A percentile compares a stretch with the other conserved stretches of the same genome.
phyloP scores from a whole-genome alignment of 768 basidiomycete species.

The Mycena filopes region DNA sequence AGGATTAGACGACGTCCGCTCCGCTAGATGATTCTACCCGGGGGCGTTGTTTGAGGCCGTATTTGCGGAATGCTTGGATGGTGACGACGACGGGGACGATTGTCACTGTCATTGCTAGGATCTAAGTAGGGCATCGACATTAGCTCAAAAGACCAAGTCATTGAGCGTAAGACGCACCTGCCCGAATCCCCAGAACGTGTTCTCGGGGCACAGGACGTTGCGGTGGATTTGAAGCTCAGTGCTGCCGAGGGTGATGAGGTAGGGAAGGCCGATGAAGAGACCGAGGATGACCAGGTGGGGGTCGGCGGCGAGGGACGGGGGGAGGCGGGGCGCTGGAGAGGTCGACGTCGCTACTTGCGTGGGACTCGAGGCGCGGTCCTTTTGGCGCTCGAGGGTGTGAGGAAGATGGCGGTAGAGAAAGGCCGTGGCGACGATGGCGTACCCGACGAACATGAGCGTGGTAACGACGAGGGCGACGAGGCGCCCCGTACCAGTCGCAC shows the following conservation, averaged over 20 bases:
- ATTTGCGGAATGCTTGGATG: conserved; percentile 23
- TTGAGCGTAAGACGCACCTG: too few species aligned
- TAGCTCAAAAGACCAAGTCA: too few species aligned
- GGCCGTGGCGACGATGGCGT: conserved; percentile 12
- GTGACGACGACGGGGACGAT: conserved; percentile 29
- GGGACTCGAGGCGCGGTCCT: background rate
- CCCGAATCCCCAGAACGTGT: conserved; percentile 40
- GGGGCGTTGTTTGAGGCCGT: conserved; percentile 26
- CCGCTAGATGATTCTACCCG: background rate
- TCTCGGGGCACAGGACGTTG: conserved; percentile 28
- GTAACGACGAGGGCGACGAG: conserved; percentile 23
- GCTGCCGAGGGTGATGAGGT: conserved; percentile 16
- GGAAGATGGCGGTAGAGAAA: conserved; percentile 14
- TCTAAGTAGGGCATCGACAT: too few species aligned
- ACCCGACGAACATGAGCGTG: conserved; percentile 11
- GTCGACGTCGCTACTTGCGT: background rate
- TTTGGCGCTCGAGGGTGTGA: background rate
- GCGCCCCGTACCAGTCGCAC: conserved; percentile 17
- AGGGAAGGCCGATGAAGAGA: conserved; percentile 18
- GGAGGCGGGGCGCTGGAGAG: background rate
- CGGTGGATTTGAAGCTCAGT: conserved; percentile 37
- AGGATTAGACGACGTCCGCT: too few species aligned
- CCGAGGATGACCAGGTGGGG: conserved; percentile 23
- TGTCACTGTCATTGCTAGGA: conserved; percentile 27
- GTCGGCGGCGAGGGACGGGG: conserved; percentile 23